A percentile compares a stretch with the other conserved stretches of the same genome.
These are phyloP conservation scores for Geranomyces michiganensis DNA, from an alignment of 192 early-diverging fungal genomes.

Conservation along the genomic window DNA sequence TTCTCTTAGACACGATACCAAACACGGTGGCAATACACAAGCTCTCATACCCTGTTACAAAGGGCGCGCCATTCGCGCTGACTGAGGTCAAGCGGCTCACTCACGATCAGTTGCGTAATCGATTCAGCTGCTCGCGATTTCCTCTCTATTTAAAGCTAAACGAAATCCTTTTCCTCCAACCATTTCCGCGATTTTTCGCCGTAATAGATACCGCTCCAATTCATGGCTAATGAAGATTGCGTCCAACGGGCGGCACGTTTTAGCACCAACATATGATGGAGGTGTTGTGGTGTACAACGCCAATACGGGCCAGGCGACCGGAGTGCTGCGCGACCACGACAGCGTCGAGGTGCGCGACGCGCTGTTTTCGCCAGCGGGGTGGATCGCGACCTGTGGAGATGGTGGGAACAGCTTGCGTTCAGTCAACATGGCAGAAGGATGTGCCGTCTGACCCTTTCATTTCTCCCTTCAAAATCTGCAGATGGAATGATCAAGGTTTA, in stretches of 20 bases:
- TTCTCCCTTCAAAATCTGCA: neutral
- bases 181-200: no score
- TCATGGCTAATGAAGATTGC: constrained; percentile 93
- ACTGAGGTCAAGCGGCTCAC: constrained; percentile 75
- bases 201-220: constrained; percentile 84
- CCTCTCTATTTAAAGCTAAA: neutral
- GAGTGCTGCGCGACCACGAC: constrained; percentile 84
- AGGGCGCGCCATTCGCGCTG: constrained; percentile 73
- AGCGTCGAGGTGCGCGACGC: constrained; percentile 90
- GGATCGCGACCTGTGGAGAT: constrained; percentile 85
- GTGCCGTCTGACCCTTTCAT: no score
- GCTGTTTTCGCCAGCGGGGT: constrained; percentile 65
- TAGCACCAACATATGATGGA: constrained; percentile 88
- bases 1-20: constrained; percentile 57
- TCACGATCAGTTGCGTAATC: constrained; percentile 71
- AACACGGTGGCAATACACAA: constrained; percentile 89
- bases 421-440: no score
- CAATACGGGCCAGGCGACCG: constrained; percentile 73
- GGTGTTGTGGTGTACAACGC: constrained; percentile 85
- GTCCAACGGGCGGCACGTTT: constrained; percentile 84
- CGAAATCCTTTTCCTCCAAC: neutral
- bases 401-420: constrained; percentile 40
- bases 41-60: constrained; percentile 76
- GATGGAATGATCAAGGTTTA: constrained; percentile 46
- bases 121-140: no score